A percentile compares a stretch with the other conserved stretches of the same genome.
Conservation (phyloP, 352 stramenopile species). For the Phytophthora litchii region DNA sequence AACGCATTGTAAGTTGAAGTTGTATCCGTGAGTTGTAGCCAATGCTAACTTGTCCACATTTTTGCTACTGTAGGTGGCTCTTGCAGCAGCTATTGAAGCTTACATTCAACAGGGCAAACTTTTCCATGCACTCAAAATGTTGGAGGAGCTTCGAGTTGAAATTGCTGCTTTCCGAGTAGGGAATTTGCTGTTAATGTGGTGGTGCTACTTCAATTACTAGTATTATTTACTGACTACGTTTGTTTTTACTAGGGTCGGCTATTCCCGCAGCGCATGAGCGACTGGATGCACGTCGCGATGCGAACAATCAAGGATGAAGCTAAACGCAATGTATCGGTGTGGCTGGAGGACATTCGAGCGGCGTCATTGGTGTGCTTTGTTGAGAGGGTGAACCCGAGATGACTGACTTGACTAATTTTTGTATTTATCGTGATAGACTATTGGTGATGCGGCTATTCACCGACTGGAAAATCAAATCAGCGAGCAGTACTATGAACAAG, state of each 20-base stretch:
- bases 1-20: conserved; percentile 59
- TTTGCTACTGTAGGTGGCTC: conserved; percentile 44
- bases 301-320: conserved; percentile 77
- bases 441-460: conserved; percentile 72
- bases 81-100: conserved; percentile 67
- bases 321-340: conserved; percentile 63
- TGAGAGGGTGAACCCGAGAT: background rate
- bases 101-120: conserved; percentile 77
- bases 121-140: conserved; percentile 78
- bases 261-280: conserved; percentile 79
- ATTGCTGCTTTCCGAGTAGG: conserved; percentile 71
- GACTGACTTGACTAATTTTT: conserved; percentile 2
- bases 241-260: conserved; percentile 54
- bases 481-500: conserved; percentile 77
- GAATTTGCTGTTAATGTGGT: no score
- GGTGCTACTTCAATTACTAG: no score
- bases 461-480: conserved; percentile 79
- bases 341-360: conserved; percentile 76
- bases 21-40: background rate
- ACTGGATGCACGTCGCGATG: conserved; percentile 80
- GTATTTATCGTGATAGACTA: conserved; percentile 33
- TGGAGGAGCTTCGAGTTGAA: conserved; percentile 73
- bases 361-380: conserved; percentile 48
- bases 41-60: background rate
- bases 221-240: conserved; percentile 2